Evolutionary conservation across 495 filamentous ascomycete genomes (phyloP).

Genomic region (Penicillium pulvis): DNA sequence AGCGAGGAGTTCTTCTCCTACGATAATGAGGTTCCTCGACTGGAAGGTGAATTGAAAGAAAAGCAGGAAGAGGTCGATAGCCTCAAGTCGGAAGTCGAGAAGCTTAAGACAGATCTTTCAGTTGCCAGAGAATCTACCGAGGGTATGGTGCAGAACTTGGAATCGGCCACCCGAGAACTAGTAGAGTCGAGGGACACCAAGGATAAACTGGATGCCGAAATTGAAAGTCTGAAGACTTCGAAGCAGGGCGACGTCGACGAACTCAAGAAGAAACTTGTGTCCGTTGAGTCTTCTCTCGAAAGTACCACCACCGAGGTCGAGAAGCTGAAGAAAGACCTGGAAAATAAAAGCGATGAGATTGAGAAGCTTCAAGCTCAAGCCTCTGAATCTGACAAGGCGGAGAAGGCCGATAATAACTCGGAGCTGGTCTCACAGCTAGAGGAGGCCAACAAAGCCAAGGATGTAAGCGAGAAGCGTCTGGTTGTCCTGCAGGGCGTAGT

Average conservation of each 20-base stretch:
- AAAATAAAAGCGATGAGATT: conserved; percentile 56
- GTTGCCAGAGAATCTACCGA: conserved; percentile 66
- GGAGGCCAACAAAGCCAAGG: conserved; percentile 38
- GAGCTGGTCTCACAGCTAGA: conserved; percentile 39
- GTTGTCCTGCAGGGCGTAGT: conserved; percentile 56
- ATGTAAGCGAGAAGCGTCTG: conserved; percentile 52
- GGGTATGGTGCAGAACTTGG: conserved; percentile 62
- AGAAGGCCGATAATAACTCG: conserved; percentile 41
- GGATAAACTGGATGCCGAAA: conserved; percentile 54
- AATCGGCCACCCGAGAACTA: conserved; percentile 60
- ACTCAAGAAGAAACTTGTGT: conserved; percentile 41
- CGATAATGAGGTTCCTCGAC: conserved; percentile 69
- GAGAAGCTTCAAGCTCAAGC: conserved; percentile 48
- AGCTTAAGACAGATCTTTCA: conserved; percentile 53
- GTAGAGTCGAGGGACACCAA: conserved; percentile 58
- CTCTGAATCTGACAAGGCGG: conserved; percentile 38
- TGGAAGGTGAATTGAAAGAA: conserved; percentile 62
- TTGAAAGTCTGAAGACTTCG: conserved; percentile 36
- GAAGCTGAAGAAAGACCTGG: conserved; percentile 56
- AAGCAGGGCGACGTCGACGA: conserved; percentile 42
- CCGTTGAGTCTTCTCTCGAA: conserved; percentile 46
- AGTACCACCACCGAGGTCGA: conserved; percentile 51
- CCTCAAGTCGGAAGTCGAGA: conserved; percentile 63
- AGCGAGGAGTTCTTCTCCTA: conserved; percentile 89
- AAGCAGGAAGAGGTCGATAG: conserved; percentile 66